These are phyloP conservation scores for Raphanus hybrid DNA, from an alignment of 441 rosid species.

Conservation along the genomic window DNA sequence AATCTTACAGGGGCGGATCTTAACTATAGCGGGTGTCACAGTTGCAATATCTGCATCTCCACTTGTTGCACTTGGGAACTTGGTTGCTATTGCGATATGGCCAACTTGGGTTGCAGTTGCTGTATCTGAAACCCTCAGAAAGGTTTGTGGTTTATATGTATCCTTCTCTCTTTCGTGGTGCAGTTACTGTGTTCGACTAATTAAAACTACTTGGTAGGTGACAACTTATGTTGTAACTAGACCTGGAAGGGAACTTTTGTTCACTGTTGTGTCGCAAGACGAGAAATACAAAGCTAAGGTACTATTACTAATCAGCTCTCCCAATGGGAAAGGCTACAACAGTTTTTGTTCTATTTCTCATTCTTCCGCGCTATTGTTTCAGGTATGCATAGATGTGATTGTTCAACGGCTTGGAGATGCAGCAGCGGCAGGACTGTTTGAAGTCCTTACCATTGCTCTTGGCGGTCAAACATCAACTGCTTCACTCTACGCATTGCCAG, in stretches of 20 bases:
- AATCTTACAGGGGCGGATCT: slow-evolving; percentile 63
- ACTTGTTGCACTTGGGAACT: slow-evolving; percentile 59
- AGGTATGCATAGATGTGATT: slow-evolving; percentile 92
- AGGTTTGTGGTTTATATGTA: slow-evolving; percentile 48
- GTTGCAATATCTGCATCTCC: slow-evolving; percentile 70
- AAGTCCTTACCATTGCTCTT: slow-evolving; percentile 70
- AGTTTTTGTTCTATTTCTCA: background rate
- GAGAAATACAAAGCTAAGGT: slow-evolving; percentile 58
- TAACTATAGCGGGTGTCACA: slow-evolving; percentile 70
- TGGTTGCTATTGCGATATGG: slow-evolving; percentile 68
- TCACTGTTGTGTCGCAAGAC: slow-evolving; percentile 88
- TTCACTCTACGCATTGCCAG: slow-evolving; percentile 84
- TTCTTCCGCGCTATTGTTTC: slow-evolving; percentile 23
- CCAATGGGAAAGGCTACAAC: background rate
- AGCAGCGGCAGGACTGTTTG: slow-evolving; percentile 89
- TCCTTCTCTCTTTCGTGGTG: slow-evolving; percentile 21
- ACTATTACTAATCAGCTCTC: slow-evolving; percentile 13
- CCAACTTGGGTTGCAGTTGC: slow-evolving; percentile 72
- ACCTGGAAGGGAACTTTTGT: slow-evolving; percentile 93
- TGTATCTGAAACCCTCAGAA: slow-evolving; percentile 69
- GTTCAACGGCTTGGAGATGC: slow-evolving; percentile 98
- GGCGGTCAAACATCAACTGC: slow-evolving; percentile 70
- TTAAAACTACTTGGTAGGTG: slow-evolving; percentile 54
- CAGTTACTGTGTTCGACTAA: background rate
- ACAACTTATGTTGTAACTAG: slow-evolving; percentile 85